Conservation (phyloP, 108 stramenopile genomes). For the Cyclotella choctawhatcheeana region DNA sequence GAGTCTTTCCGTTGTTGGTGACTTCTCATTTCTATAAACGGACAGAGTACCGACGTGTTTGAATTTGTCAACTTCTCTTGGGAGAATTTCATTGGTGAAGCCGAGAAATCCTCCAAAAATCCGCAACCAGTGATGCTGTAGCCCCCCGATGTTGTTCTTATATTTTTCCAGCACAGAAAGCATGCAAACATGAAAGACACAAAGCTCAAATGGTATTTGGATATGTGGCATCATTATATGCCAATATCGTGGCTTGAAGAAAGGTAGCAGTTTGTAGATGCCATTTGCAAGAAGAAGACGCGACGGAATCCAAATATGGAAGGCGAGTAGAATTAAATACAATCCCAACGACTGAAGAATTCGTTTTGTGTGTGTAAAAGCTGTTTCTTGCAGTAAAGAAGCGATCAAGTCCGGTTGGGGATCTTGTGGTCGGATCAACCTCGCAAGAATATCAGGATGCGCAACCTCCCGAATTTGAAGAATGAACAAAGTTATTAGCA, state of each 20-base stretch:
- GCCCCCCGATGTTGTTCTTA: slow-evolving; percentile 81
- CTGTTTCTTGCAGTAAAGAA: slow-evolving; percentile 89
- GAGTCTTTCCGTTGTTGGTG: neutral
- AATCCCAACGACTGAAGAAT: slow-evolving; percentile 78
- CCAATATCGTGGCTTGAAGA: slow-evolving; percentile 78
- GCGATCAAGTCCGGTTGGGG: slow-evolving; percentile 96
- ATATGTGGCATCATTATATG: slow-evolving; percentile 84
- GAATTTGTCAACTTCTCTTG: slow-evolving; percentile 65
- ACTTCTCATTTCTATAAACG: slow-evolving; percentile 50
- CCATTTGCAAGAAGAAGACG: slow-evolving; percentile 49
- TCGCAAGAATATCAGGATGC: slow-evolving; percentile 91
- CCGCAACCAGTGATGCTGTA: slow-evolving; percentile 82
- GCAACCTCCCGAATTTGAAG: slow-evolving; percentile 92
- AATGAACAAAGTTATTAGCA: slow-evolving; percentile 93
- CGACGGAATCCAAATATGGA: slow-evolving; percentile 77
- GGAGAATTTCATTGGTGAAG: slow-evolving; percentile 69
- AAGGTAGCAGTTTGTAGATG: slow-evolving; percentile 48
- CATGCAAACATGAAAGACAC: slow-evolving; percentile 92
- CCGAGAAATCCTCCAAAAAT: slow-evolving; percentile 61
- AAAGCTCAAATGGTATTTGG: slow-evolving; percentile 92
- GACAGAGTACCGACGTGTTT: slow-evolving; percentile 51
- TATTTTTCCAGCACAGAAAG: slow-evolving; percentile 87
- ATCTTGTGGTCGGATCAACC: slow-evolving; percentile 95
- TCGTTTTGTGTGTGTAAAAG: slow-evolving; percentile 82
- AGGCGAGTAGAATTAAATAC: slow-evolving; percentile 64